A percentile compares a stretch with the other conserved stretches of the same genome.
Conservation (phyloP, 106 monocot species). For the Platanthera zijinensis region DNA sequence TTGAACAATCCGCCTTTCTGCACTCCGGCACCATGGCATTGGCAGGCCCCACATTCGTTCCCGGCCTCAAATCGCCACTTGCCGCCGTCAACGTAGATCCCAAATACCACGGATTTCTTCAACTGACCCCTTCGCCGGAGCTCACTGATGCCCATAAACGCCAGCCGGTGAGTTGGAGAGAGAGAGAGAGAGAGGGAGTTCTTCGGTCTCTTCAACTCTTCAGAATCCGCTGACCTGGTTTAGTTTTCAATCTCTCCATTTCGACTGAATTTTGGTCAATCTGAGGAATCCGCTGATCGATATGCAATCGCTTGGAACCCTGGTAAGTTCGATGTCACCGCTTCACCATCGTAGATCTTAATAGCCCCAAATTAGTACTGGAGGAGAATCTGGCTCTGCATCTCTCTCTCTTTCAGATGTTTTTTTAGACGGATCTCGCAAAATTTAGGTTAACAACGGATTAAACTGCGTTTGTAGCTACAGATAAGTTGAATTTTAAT, state of each 20-base stretch:
- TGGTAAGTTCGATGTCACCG: not conserved
- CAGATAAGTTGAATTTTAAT: not conserved
- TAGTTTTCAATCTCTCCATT: not conserved
- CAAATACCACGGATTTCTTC: not conserved
- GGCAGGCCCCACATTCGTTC: not conserved
- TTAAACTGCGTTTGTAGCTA: no score
- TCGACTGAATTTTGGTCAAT: not conserved
- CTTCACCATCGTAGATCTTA: not conserved
- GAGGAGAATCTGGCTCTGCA: no score
- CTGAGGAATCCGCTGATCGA: not conserved
- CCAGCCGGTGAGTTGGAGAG: no score
- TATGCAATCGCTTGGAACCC: not conserved
- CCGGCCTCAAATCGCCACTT: not conserved
- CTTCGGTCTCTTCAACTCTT: not conserved
- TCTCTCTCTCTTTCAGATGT: no score
- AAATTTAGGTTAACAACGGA: no score
- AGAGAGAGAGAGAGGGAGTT: not conserved
- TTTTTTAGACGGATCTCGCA: no score
- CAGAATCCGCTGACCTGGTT: not conserved
- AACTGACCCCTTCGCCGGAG: not conserved
- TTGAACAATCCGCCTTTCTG: not conserved
- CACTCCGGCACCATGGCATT: not conserved
- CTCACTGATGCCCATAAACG: not conserved
- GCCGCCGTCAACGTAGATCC: not conserved
- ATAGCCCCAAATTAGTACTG: not conserved